phyloP scores from a whole-genome alignment of 169 alveolate genomes.

The Cryptosporidium sp. region DNA sequence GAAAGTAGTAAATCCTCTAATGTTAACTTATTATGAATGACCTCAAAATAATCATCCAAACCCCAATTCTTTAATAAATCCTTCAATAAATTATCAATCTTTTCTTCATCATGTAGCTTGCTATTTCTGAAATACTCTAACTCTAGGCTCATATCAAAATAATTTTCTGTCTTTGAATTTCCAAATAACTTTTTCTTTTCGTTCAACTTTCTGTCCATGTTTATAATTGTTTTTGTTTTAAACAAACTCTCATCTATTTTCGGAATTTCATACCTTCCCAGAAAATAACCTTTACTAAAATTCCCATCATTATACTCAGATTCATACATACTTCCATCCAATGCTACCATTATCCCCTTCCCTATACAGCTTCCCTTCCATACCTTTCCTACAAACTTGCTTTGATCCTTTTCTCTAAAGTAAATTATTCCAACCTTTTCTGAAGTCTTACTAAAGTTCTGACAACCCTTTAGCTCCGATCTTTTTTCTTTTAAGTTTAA shows the following conservation, averaged over 20 bases:
- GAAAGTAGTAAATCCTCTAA: constrained; percentile 28
- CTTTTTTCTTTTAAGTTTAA: background rate
- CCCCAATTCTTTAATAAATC: constrained; percentile 11
- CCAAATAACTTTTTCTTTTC: background rate
- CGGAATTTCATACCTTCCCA: constrained; percentile 11
- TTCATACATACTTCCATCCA: constrained; percentile 25
- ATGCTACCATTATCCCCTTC: background rate
- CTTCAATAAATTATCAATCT: background rate
- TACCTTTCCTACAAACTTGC: constrained; percentile 30
- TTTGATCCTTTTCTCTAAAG: constrained; percentile 38
- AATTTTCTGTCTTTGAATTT: background rate
- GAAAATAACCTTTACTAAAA: background rate
- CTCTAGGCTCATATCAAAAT: background rate
- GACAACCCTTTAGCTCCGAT: background rate
- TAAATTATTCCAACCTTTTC: background rate
- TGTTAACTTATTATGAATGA: background rate
- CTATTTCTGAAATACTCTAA: background rate
- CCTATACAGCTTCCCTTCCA: background rate
- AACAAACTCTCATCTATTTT: background rate
- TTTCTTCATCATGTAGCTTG: background rate
- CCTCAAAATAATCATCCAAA: constrained; percentile 8
- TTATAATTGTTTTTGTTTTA: background rate
- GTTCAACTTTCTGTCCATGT: background rate
- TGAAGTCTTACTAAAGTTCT: background rate
- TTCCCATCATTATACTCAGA: constrained; percentile 5